Conservation (phyloP, 78 protist species). For the Capsaspora owczarzaki region DNA sequence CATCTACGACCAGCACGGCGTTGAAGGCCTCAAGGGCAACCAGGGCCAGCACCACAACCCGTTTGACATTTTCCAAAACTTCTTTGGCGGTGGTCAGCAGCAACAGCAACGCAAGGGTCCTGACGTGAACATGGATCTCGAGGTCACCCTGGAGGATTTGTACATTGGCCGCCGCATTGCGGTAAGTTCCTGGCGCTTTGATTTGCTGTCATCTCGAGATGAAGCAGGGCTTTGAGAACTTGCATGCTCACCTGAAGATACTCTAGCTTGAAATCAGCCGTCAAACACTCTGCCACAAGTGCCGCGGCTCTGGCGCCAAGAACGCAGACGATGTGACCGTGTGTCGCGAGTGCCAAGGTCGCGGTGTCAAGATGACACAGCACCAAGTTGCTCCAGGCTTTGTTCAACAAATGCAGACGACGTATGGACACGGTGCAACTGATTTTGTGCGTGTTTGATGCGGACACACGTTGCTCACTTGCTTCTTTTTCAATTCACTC, state of each 20-base stretch:
- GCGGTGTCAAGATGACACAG: conserved; percentile 32
- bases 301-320: conserved; percentile 72
- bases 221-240: background rate
- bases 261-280: conserved; percentile 14
- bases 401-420: conserved; percentile 53
- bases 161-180: conserved; percentile 38
- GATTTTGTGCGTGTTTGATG: background rate
- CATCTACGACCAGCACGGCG: conserved; percentile 81
- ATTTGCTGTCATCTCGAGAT: conserved; percentile 14
- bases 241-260: background rate
- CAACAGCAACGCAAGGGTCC: conserved; percentile 51
- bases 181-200: background rate
- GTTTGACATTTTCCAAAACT: background rate
- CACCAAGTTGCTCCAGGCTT: conserved; percentile 77
- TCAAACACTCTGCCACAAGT: conserved; percentile 53
- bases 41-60: background rate
- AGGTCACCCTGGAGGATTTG: conserved; percentile 63
- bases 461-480: no score
- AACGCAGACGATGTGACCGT: conserved; percentile 42
- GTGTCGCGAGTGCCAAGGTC: conserved; percentile 52
- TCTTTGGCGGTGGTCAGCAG: conserved; percentile 19
- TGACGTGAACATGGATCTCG: conserved; percentile 35
- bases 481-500: no score
- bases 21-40: conserved; percentile 70
- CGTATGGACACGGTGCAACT: conserved; percentile 7